A percentile compares a stretch with the other conserved stretches of the same genome.
Conservation (phyloP, 2,329 filamentous ascomycete genomes). For the Botrytis paeoniae region DNA sequence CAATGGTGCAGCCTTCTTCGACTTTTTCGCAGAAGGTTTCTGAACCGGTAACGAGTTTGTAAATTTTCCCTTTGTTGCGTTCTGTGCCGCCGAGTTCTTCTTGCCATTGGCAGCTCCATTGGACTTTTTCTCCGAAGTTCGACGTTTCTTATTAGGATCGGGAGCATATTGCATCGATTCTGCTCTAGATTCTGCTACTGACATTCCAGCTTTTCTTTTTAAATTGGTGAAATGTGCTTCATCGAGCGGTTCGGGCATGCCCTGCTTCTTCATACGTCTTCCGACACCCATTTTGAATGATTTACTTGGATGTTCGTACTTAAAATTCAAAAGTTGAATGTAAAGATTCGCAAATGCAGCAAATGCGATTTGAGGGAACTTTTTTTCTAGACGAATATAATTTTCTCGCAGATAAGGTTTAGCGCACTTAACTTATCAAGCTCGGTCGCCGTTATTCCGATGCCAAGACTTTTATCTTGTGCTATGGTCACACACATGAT, state of each 20-base stretch:
- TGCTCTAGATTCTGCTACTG: conserved; percentile 54
- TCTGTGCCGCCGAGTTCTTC: conserved; percentile 37
- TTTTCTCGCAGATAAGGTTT: conserved; percentile 30
- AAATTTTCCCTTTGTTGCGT: conserved; percentile 37
- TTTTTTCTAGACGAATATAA: conserved; percentile 26
- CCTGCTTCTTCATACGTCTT: conserved; percentile 95
- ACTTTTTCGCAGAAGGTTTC: conserved; percentile 40
- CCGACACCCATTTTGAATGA: conserved; percentile 73
- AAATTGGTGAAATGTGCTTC: conserved; percentile 73
- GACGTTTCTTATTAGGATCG: conserved; percentile 57
- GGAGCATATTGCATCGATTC: conserved; percentile 43
- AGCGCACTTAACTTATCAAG: conserved; percentile 21
- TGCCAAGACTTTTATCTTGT: conserved; percentile 21
- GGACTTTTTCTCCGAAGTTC: conserved; percentile 43
- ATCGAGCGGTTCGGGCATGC: conserved; percentile 76
- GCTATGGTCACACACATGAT: neutral
- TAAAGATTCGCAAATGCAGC: conserved; percentile 16
- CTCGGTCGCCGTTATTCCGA: conserved; percentile 22
- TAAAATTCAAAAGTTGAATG: conserved; percentile 19
- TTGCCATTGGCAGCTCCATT: conserved; percentile 24
- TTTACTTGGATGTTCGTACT: neutral
- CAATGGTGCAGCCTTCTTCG: conserved; percentile 40
- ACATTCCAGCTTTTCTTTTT: conserved; percentile 80
- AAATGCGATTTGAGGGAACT: conserved; percentile 22
- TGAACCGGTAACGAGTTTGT: conserved; percentile 39